These are phyloP conservation scores for Vicia faba DNA, from an alignment of 306 rosid genomes.

Conservation along the genomic window DNA sequence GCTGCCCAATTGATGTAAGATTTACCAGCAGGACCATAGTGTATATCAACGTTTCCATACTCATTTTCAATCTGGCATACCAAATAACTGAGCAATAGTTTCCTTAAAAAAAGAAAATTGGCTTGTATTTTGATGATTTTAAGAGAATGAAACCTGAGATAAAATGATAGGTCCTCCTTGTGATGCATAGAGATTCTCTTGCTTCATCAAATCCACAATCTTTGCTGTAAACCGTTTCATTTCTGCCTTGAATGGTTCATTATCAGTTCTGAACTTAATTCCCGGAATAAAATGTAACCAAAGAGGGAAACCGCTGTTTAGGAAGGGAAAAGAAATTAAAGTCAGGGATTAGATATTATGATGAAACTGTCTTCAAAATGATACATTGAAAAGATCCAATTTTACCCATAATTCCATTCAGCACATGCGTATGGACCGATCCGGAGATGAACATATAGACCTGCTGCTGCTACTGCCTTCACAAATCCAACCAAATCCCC, in stretches of 20 bases:
- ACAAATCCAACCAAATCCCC: slow-evolving; percentile 77
- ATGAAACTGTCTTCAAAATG: not conserved
- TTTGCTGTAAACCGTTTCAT: slow-evolving; percentile 81
- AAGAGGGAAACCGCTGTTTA: slow-evolving; percentile 81
- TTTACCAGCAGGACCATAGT: slow-evolving; percentile 72
- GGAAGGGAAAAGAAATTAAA: not conserved
- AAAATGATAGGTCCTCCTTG: slow-evolving; percentile 96
- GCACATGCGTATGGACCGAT: slow-evolving; percentile 97
- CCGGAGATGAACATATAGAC: slow-evolving; percentile 81
- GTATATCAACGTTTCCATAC: slow-evolving; percentile 61
- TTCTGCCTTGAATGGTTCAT: slow-evolving; percentile 82
- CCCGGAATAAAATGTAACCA: slow-evolving; percentile 91
- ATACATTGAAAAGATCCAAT: not conserved
- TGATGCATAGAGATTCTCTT: slow-evolving; percentile 79
- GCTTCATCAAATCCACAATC: slow-evolving; percentile 81
- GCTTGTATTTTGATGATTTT: slow-evolving; percentile 5
- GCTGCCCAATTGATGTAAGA: slow-evolving; percentile 88
- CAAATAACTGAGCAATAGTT: too few relatives aligned
- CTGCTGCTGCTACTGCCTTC: slow-evolving; percentile 79
- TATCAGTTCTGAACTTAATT: slow-evolving; percentile 75
- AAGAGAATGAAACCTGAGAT: slow-evolving; percentile 68
- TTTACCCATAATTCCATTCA: slow-evolving; percentile 96
- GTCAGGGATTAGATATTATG: slow-evolving; percentile 12
- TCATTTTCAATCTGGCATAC: slow-evolving; percentile 78
- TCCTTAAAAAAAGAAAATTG: not conserved